Percentiles rank a stretch among this genome's conserved stretches.
These are phyloP conservation scores for Isoetes engelmannii DNA, from an alignment of 83 land plant species.

Conservation along the genomic window DNA sequence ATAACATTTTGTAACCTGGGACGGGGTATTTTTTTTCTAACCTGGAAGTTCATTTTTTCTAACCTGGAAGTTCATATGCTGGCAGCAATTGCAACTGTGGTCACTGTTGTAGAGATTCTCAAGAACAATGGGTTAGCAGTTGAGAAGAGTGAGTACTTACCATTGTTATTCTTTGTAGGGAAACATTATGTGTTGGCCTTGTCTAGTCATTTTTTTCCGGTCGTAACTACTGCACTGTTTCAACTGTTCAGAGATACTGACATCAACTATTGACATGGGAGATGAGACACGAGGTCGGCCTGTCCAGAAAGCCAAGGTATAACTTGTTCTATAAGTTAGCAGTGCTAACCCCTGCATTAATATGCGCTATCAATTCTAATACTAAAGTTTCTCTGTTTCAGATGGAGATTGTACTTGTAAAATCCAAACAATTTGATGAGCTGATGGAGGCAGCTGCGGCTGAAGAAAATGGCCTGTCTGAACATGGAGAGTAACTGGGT, in stretches of 20 bases:
- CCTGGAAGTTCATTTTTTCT: not conserved
- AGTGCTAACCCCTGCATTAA: not conserved
- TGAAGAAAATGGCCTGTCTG: conserved; percentile 10
- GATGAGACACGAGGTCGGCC: conserved; percentile 22
- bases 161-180: not conserved
- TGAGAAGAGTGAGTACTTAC: conserved; percentile 22
- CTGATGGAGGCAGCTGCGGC: conserved; percentile 22
- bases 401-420: conserved; percentile 20
- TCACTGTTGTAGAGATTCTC: conserved; percentile 30
- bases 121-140: conserved; percentile 34
- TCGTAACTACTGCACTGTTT: too few relatives aligned
- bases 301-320: conserved; percentile 25
- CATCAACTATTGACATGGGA: conserved; percentile 24
- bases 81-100: conserved; percentile 35
- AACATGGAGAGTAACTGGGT: not conserved
- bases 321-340: not conserved
- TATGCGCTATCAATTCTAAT: not conserved
- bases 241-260: conserved; percentile 14
- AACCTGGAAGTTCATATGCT: not conserved
- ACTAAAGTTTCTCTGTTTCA: not conserved
- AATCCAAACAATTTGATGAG: conserved; percentile 22
- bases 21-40: not conserved
- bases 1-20: not conserved
- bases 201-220: too few relatives aligned
- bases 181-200: not conserved